phyloP scores from a whole-genome alignment of 163 green algal species.

The Prototheca stagnorum region DNA sequence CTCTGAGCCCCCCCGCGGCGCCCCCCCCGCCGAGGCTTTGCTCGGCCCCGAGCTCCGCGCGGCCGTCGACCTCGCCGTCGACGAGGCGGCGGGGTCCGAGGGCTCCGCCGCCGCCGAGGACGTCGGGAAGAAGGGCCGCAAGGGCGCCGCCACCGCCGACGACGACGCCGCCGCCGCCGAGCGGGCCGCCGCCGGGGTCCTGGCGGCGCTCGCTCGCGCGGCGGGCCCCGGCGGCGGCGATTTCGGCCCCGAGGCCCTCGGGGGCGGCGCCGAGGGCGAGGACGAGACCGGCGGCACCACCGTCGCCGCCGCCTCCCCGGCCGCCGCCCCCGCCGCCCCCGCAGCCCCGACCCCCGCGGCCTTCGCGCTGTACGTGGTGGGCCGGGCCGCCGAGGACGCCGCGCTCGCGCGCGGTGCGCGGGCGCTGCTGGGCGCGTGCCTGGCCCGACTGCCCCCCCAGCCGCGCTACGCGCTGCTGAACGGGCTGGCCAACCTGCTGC shows the following conservation, averaged over 20 bases:
- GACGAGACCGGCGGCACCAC: neutral
- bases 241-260: neutral
- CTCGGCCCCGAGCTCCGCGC: constrained; percentile 43
- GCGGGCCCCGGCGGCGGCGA: too few species aligned
- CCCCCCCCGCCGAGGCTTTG: constrained; percentile 32
- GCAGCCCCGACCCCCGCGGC: too few species aligned
- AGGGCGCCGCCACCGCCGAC: too few species aligned
- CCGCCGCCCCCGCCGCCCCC: too few species aligned
- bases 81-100: too few species aligned
- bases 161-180: too few species aligned
- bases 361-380: constrained; percentile 67
- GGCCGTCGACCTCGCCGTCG: constrained; percentile 58
- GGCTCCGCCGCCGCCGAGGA: too few species aligned
- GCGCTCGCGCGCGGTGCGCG: constrained; percentile 7
- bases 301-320: too few species aligned
- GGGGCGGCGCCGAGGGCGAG: neutral
- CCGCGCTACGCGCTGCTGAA: constrained; percentile 79
- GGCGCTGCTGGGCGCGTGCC: constrained; percentile 42
- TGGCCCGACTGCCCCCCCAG: constrained; percentile 26
- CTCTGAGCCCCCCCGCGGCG: constrained; percentile 44
- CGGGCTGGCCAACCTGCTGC: constrained; percentile 93
- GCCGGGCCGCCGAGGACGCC: neutral
- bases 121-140: too few species aligned
- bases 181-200: too few species aligned
- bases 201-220: neutral